phyloP scores from a whole-genome alignment of 495 filamentous ascomycete genomes.

The Tuber calosporum region DNA sequence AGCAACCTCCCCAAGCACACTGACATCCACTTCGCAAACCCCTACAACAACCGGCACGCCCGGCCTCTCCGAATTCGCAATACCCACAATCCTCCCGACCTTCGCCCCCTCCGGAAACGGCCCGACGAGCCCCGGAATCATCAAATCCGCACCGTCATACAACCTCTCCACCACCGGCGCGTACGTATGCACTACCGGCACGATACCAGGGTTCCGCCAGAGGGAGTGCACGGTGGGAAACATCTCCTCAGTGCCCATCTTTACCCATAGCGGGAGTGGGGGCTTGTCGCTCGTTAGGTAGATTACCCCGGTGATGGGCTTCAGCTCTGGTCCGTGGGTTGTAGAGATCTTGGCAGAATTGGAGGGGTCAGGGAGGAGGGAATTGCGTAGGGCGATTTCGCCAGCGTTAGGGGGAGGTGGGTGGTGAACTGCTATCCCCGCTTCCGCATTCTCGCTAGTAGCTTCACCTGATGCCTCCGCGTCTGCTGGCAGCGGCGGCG shows the following conservation, averaged over 20 bases:
- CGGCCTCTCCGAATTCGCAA: constrained; percentile 56
- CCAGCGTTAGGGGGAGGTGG: not conserved
- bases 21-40: constrained; percentile 60
- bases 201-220: constrained; percentile 57
- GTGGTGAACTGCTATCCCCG: constrained; percentile 9
- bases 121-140: constrained; percentile 66
- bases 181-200: constrained; percentile 60
- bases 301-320: constrained; percentile 57
- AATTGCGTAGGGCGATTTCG: constrained; percentile 53
- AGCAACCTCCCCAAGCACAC: constrained; percentile 52
- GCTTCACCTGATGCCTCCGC: not conserved
- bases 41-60: constrained; percentile 61
- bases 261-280: constrained; percentile 63
- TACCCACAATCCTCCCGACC: constrained; percentile 58
- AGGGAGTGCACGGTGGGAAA: constrained; percentile 66
- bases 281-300: constrained; percentile 54
- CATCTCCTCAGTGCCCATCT: constrained; percentile 54
- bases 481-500: not conserved
- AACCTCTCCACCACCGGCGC: constrained; percentile 58
- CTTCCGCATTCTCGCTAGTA: constrained; percentile 23
- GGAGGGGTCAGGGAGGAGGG: constrained; percentile 58
- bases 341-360: constrained; percentile 63
- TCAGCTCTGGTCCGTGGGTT: constrained; percentile 59
- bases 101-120: constrained; percentile 59
- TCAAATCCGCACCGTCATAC: constrained; percentile 61